Conservation (phyloP, 2,329 filamentous ascomycete species). For the Talaromyces sp. region DNA sequence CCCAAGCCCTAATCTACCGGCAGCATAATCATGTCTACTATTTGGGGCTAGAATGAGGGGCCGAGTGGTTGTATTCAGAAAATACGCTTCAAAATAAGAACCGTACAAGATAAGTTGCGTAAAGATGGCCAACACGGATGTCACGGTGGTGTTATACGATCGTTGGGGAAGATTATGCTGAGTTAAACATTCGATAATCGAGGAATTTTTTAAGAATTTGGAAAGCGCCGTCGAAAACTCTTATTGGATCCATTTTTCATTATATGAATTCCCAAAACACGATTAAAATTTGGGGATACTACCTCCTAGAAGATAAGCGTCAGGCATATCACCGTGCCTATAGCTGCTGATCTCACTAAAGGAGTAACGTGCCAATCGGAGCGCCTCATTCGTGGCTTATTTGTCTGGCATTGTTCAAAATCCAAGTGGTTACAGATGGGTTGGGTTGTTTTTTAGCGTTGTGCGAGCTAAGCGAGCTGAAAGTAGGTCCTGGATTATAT, state of each 20-base stretch:
- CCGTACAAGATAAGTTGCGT: background rate
- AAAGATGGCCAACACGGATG: background rate
- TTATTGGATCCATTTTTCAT: background rate
- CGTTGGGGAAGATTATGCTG: background rate
- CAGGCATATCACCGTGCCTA: background rate
- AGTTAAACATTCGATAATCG: background rate
- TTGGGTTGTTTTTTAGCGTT: too few species aligned
- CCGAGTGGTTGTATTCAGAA: background rate
- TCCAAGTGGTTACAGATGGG: too few species aligned
- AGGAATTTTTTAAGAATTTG: background rate
- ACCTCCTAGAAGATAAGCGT: background rate
- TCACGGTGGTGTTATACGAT: background rate
- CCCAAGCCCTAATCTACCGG: background rate
- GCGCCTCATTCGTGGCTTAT: background rate
- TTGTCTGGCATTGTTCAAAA: background rate
- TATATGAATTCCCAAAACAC: background rate
- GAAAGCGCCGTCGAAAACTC: background rate
- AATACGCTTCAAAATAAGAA: background rate
- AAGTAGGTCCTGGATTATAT: too few species aligned
- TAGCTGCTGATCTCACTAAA: background rate
- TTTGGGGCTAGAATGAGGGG: background rate
- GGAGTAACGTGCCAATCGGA: background rate
- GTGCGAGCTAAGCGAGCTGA: too few species aligned
- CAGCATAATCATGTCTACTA: background rate
- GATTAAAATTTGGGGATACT: background rate